Evolutionary conservation across 2,329 filamentous ascomycete genomes (phyloP).

Genomic region (Lojkania enalia): DNA sequence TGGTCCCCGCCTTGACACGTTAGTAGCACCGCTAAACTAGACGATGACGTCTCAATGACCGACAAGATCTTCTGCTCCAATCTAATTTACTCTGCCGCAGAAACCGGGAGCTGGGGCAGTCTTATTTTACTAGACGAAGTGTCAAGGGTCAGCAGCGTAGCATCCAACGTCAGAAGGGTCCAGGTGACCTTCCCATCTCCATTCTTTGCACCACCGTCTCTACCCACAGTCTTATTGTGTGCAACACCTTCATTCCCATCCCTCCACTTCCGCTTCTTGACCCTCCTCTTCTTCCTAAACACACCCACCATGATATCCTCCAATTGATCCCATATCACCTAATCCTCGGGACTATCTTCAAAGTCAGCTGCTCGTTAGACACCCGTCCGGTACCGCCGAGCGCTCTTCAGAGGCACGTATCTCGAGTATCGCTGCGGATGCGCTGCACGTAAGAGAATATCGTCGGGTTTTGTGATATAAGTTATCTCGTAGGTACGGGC

Average conservation of each 20-base stretch:
- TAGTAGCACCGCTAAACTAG: too few relatives aligned
- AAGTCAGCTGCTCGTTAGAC: conserved; percentile 19
- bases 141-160: too few relatives aligned
- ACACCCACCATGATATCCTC: conserved; percentile 10
- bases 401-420: conserved; percentile 17
- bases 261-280: neutral
- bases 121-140: too few relatives aligned
- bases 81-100: too few relatives aligned
- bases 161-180: too few relatives aligned
- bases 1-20: too few relatives aligned
- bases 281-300: neutral
- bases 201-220: neutral
- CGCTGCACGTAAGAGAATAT: conserved; percentile 19
- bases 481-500: too few relatives aligned
- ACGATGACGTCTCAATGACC: too few relatives aligned
- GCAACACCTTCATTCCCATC: neutral
- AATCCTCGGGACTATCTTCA: conserved; percentile 9
- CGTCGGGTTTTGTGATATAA: too few relatives aligned
- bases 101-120: too few relatives aligned
- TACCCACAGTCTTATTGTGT: neutral
- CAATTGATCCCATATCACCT: conserved; percentile 18
- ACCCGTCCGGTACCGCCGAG: conserved; percentile 21
- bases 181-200: neutral
- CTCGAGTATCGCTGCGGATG: conserved; percentile 21
- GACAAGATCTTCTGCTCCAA: too few relatives aligned